phyloP scores from a whole-genome alignment of 805 yeast species.

The Blastobotrys mokoenaii region DNA sequence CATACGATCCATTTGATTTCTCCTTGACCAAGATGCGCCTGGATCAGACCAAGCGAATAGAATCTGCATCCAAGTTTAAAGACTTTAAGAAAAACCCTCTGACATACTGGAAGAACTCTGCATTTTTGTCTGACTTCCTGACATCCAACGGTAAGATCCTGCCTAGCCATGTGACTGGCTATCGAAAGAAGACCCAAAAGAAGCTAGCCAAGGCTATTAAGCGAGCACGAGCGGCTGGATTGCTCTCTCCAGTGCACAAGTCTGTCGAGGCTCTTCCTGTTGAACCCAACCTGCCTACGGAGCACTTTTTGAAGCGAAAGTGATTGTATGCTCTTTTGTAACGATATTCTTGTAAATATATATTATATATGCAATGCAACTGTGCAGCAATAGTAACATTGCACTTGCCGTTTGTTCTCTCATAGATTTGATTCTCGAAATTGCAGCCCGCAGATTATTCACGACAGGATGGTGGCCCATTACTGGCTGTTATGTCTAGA shows the following conservation, averaged over 20 bases:
- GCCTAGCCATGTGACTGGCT: conserved; percentile 64
- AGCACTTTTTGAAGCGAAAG: too few relatives aligned
- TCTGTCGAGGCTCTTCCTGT: conserved; percentile 1
- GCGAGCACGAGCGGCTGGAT: conserved; percentile 72
- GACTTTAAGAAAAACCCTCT: conserved; percentile 22
- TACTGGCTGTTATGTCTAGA: too few relatives aligned
- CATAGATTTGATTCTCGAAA: too few relatives aligned
- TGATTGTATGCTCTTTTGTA: too few relatives aligned
- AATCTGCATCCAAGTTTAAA: conserved; percentile 17
- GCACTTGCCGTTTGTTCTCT: too few relatives aligned
- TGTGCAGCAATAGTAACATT: too few relatives aligned
- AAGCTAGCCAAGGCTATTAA: conserved; percentile 67
- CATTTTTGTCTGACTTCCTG: conserved; percentile 54
- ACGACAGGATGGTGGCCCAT: too few relatives aligned
- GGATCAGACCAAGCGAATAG: conserved; percentile 24
- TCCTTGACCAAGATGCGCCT: conserved; percentile 49
- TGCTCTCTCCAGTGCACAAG: conserved; percentile 64
- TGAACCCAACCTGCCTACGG: neutral
- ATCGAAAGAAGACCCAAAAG: conserved; percentile 58
- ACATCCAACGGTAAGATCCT: conserved; percentile 68
- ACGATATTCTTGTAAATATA: too few relatives aligned
- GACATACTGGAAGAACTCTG: conserved; percentile 42
- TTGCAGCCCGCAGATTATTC: too few relatives aligned
- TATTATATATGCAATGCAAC: too few relatives aligned
- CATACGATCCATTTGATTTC: conserved; percentile 80